Conservation (phyloP, 768 basidiomycete genomes). For the Tylopilus intermedius region DNA sequence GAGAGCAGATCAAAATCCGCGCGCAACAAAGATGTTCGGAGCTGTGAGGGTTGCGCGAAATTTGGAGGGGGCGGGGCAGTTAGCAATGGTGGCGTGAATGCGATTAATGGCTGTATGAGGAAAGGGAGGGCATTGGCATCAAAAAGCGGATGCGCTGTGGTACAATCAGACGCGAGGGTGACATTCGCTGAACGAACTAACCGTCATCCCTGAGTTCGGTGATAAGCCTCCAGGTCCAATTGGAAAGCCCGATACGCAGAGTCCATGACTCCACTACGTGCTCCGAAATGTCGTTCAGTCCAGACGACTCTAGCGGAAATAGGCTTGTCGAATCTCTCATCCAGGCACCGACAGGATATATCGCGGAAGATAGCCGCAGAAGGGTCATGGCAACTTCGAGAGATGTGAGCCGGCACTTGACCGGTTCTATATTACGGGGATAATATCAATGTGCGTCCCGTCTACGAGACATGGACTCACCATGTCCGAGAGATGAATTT, state of each 20-base stretch:
- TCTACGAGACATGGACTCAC: constrained; percentile 37
- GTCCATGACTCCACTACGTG: constrained; percentile 55
- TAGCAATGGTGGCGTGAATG: constrained; percentile 55
- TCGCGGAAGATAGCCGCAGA: constrained; percentile 56
- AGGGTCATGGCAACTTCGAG: constrained; percentile 66
- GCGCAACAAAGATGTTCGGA: constrained; percentile 46
- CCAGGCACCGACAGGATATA: constrained; percentile 78
- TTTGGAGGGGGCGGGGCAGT: constrained; percentile 34
- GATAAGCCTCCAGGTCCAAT: constrained; percentile 77
- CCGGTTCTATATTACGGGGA: constrained; percentile 48
- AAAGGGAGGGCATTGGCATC: constrained; percentile 59
- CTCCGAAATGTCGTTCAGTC: constrained; percentile 20
- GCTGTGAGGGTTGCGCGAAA: constrained; percentile 37
- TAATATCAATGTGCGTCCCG: constrained; percentile 1
- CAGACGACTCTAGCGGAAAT: constrained; percentile 19
- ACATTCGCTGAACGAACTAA: constrained; percentile 28
- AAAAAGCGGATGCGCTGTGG: constrained; percentile 52
- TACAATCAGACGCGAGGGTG: constrained; percentile 1
- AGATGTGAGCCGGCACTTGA: constrained; percentile 62
- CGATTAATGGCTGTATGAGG: constrained; percentile 52
- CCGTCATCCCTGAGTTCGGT: constrained; percentile 70
- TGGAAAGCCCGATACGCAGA: constrained; percentile 57
- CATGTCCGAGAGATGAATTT: constrained; percentile 73
- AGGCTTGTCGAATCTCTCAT: constrained; percentile 26
- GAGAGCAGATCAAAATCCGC: constrained; percentile 71